Conservation (phyloP, 805 yeast species). For the Lachancea dasiensis region DNA sequence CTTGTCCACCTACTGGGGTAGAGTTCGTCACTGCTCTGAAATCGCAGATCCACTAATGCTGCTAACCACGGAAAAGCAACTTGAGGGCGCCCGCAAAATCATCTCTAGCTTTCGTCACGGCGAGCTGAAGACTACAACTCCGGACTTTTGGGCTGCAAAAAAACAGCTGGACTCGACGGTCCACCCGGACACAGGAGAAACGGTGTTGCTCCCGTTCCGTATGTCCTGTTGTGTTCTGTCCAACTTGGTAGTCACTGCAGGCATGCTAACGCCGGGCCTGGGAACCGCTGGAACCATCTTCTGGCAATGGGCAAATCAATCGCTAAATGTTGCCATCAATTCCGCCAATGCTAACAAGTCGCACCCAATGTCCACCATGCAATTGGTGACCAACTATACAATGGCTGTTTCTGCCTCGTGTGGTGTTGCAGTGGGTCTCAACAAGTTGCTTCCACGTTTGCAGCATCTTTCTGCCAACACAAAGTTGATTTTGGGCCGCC, state of each 20-base stretch:
- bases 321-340: conserved; percentile 93
- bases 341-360: conserved; percentile 95
- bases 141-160: conserved; percentile 86
- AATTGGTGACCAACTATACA: conserved; percentile 70
- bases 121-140: conserved; percentile 54
- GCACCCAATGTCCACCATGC: conserved; percentile 76
- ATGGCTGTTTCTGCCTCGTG: conserved; percentile 94
- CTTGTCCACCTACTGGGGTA: conserved; percentile 79
- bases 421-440: conserved; percentile 90
- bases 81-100: conserved; percentile 56
- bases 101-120: conserved; percentile 74
- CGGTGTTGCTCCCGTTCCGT: conserved; percentile 88
- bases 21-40: conserved; percentile 91
- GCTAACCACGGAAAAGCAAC: conserved; percentile 58
- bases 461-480: conserved; percentile 65
- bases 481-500: conserved; percentile 65
- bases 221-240: conserved; percentile 95
- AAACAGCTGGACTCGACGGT: conserved; percentile 82
- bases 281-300: conserved; percentile 87
- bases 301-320: conserved; percentile 98
- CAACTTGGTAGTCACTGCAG: conserved; percentile 90
- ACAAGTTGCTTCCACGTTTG: conserved; percentile 82
- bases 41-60: conserved; percentile 91
- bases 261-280: conserved; percentile 94
- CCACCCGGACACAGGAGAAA: conserved; percentile 96